Evolutionary conservation across 1,284 basidiomycete species (phyloP), one percentile per base, ranked within the genome.

Genomic region (Malassezia pachydermatis): DNA sequence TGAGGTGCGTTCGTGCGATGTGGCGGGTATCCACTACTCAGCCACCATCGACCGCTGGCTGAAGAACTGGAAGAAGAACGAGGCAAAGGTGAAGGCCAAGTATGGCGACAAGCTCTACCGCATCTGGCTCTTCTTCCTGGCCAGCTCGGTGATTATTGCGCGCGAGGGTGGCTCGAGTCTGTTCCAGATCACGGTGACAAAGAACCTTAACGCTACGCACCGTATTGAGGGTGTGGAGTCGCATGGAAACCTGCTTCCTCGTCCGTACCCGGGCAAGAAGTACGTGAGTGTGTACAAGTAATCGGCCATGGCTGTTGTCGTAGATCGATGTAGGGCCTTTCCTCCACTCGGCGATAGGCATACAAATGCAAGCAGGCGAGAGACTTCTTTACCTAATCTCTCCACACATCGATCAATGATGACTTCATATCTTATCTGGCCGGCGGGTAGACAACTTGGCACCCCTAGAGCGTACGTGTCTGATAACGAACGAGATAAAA

Each of bases 1-100:
- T 65, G 94, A 99, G 74, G 82, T 98, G 59, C 95, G 94, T 78
- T 86, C 84, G 61, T 78, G 90, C 60, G 94, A 99, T 62, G 92
- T 98, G 38, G 82, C 96, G 32, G 75, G 74, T 39, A 72, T 75
- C 5, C 75, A 76, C 63, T 95, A 98, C 77, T 87, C 85, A 23
- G 90, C 92, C 2, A 96, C 92, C 3, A 78, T 98, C 71, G 84
- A 82, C 43, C 63, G 72, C 48, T 70, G 68, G 68, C 57, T 63
- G 19, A 57, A 69, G 59, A 70, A 69, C 57, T 76, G 74, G 74
- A 61, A 67, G 44, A 38, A 51, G 14, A 75, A 76, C 68, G 84
- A 86, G 77, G 87, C 87, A 37, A 84, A 86, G 74, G 83, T 95
- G 42, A 63, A 84, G 33, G 86, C 78, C 56, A 84, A 83, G 74